A percentile compares a stretch with the other conserved stretches of the same genome.
Evolutionary conservation across 352 stramenopile genomes (phyloP).

Genomic region (Pythium insidiosum): DNA sequence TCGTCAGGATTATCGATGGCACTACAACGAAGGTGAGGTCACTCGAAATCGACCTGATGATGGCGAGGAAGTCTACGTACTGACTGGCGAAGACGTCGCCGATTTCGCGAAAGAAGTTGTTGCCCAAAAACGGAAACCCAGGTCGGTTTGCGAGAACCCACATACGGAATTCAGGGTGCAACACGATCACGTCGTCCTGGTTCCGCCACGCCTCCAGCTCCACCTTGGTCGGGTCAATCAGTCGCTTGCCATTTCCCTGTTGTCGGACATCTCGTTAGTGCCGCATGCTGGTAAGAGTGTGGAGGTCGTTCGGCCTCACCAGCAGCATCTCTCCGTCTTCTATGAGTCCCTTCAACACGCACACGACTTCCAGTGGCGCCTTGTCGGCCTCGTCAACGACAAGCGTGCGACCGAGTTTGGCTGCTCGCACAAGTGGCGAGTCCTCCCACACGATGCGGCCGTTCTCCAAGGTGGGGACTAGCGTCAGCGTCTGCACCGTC

Average conservation of each 20-base stretch:
- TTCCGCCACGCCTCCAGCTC: constrained; percentile 50
- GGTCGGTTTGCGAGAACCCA: constrained; percentile 94
- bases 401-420: constrained; percentile 85
- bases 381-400: constrained; percentile 97
- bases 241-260: constrained; percentile 83
- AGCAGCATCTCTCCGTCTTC: constrained; percentile 95
- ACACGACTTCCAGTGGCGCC: constrained; percentile 92
- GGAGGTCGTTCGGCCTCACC: no score
- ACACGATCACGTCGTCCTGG: constrained; percentile 75
- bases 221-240: constrained; percentile 69
- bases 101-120: constrained; percentile 94
- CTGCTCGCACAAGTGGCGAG: constrained; percentile 92
- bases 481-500: constrained; percentile 91
- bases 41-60: neutral
- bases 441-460: constrained; percentile 90
- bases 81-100: constrained; percentile 92
- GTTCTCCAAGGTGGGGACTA: constrained; percentile 82
- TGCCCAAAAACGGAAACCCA: constrained; percentile 96
- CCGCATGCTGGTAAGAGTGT: no score
- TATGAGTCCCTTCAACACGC: constrained; percentile 93
- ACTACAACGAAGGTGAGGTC: constrained; percentile 2
- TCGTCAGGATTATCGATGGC: constrained; percentile 89
- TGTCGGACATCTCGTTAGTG: no score
- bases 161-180: constrained; percentile 91
- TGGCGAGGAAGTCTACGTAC: constrained; percentile 20